Evolutionary conservation across 331 rosid genomes (phyloP), one percentile per base, ranked within the genome.

Genomic region (Quercus lobata): DNA sequence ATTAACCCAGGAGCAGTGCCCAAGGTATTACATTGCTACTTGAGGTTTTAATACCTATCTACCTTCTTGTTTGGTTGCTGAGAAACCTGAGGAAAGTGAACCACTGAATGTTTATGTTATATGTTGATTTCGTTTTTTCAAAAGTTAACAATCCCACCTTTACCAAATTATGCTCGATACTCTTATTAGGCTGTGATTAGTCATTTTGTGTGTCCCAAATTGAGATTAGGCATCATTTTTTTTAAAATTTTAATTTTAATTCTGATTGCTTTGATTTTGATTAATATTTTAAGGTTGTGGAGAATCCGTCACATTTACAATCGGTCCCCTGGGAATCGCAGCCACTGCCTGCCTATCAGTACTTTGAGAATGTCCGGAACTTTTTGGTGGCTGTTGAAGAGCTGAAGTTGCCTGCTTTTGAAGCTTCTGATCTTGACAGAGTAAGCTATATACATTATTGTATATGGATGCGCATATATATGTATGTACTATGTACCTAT

Each of bases 361-460:
- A 95, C 83, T 95, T 95, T 57, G 98, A 93, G 83, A 95, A 95
- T 81, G 94, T 94, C 17, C 87, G 99, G 19, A 95, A 95, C 74
- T 95, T 95, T 86, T 84, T 95, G 61, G 91, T 84, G 30, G 96
- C 96, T 11, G 89, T 84, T 1, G 89, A 86, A 76, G 90, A 91
- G 76, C 84, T 95, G 72, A 91, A 89, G 89, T 80, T 95, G 44
- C 93, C 96, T 52, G 90, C 96, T 71, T 95, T 93, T 82, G 97
- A 95, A 81, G 97, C 98, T 76, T 95, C 96, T 82, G 98, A 89
- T 84, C 89, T 95, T 10, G 99, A 93, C 82, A 87, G 92, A 93
- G 99, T 95, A 89, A 27, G 79, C 27, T 57, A 55, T 69, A 55
- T 69, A 17, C 81, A 24, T 19, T 30, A 2, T 32, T 44, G 3